Evolutionary conservation across 345 rosid genomes (phyloP), one percentile per base, ranked within the genome.

Genomic region (Camelina laxa): DNA sequence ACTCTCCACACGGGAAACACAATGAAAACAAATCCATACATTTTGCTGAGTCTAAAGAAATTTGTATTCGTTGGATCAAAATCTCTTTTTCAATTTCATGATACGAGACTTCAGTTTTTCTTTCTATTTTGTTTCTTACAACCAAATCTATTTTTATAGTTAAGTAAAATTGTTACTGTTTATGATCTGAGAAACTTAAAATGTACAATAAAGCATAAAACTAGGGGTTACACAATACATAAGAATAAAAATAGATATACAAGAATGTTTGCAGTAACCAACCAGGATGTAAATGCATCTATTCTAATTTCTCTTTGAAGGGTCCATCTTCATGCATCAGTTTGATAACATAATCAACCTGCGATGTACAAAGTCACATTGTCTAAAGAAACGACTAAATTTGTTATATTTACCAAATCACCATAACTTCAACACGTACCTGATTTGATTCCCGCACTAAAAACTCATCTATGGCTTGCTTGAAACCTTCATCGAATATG

Each of bases 301-400:
- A 82, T 41, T 73, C 69, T 48, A 77, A 59, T 22, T 82, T 89
- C 21, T 91, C 96, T 82, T 93, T 93, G 24, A 93, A 88, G 35
- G 98, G 98, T 58, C 96, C 92, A 0, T 93, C 90, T 39, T 89
- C 96, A 3, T 61, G 85, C 57, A 91, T 67, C 56, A 91, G 45
- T 71, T 91, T 83, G 85, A 89, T 89, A 22, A 91, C 98, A 68
- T 65, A 83, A 58, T 81, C 68, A 30, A 93, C 91, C 96, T 89
- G 90, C 85, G 55, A 67, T 44, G 19, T 15, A 12, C 65, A 71
- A 73, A 67, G 68, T 36, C 14, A 7, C 49, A 65, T 33, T 65
- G 24, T 62, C 42, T 60, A 13, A 55, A 36, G 39, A 30, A 57
- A 69, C 9, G 4, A 57, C 36, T 5, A 45, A 16, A 13, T 45